Evolutionary conservation across 768 basidiomycete species (phyloP).

Genomic region (Cytidiella melzeri): DNA sequence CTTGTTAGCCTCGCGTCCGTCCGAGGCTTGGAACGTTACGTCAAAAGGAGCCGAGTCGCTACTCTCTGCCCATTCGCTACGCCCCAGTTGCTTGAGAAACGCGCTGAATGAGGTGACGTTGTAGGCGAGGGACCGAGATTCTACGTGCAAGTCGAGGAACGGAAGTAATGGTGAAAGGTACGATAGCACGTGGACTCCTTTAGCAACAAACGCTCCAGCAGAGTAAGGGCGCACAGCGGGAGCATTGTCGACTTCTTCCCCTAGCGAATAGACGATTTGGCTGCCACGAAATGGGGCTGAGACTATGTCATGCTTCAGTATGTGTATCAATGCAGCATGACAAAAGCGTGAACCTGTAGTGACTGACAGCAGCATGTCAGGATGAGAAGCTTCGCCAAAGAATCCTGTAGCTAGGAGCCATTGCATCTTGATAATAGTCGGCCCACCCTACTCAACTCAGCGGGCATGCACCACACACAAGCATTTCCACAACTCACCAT

Average conservation of each 20-base stretch:
- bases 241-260: conserved; percentile 35
- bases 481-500: conserved; percentile 31
- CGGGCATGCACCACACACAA: too few relatives aligned
- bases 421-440: conserved; percentile 43
- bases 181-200: conserved; percentile 35
- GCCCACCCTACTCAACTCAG: conserved; percentile 32
- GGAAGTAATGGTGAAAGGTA: conserved; percentile 37
- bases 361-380: conserved; percentile 43
- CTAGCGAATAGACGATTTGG: conserved; percentile 39
- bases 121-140: conserved; percentile 36
- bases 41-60: conserved; percentile 42
- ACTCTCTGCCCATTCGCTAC: conserved; percentile 44
- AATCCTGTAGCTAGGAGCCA: conserved; percentile 34
- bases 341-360: conserved; percentile 29
- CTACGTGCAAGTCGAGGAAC: conserved; percentile 36
- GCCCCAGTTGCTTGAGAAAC: conserved; percentile 35
- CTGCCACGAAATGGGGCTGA: conserved; percentile 45
- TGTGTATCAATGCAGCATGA: neutral
- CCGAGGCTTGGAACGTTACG: conserved; percentile 39
- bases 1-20: conserved; percentile 32
- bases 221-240: conserved; percentile 38
- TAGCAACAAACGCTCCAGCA: conserved; percentile 32
- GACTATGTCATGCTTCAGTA: conserved; percentile 24
- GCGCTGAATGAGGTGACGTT: conserved; percentile 28
- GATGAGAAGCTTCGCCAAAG: conserved; percentile 33